Conservation (phyloP, 805 yeast genomes). For the Debaryomyces maramus region DNA sequence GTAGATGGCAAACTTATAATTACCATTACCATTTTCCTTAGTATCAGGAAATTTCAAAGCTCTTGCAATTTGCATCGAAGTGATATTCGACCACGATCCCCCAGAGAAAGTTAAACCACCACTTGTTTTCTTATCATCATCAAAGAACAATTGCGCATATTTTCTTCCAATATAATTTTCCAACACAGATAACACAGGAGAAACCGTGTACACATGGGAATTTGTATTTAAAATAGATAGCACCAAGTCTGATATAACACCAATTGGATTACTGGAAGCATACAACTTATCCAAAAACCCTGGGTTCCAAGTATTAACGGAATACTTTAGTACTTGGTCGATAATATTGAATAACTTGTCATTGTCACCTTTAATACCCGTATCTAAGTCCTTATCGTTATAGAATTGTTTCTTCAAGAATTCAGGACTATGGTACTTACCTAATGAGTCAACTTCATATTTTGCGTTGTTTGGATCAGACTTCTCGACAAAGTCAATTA, state of each 20-base stretch:
- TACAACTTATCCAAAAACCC: slow-evolving; percentile 83
- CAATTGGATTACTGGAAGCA: slow-evolving; percentile 84
- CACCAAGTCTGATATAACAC: slow-evolving; percentile 69
- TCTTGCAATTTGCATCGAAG: slow-evolving; percentile 75
- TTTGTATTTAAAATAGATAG: slow-evolving; percentile 75
- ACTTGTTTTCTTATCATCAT: slow-evolving; percentile 43
- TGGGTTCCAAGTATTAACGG: slow-evolving; percentile 84
- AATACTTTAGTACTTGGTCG: slow-evolving; percentile 58
- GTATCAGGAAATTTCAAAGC: slow-evolving; percentile 67
- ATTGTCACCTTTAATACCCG: slow-evolving; percentile 37
- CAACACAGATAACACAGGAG: slow-evolving; percentile 74
- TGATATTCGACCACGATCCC: slow-evolving; percentile 84
- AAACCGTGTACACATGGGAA: slow-evolving; percentile 81
- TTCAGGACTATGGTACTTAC: slow-evolving; percentile 52
- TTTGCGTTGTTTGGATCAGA: slow-evolving; percentile 38
- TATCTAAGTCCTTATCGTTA: slow-evolving; percentile 27
- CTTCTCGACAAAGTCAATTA: slow-evolving; percentile 51
- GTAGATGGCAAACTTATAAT: slow-evolving; percentile 62
- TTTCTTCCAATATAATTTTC: slow-evolving; percentile 67
- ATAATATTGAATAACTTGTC: slow-evolving; percentile 46
- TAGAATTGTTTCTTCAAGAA: slow-evolving; percentile 37
- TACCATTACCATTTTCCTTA: slow-evolving; percentile 55
- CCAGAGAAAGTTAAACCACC: slow-evolving; percentile 88
- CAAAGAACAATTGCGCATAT: slow-evolving; percentile 66
- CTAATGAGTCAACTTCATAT: slow-evolving; percentile 47